Conservation (phyloP, 306 rosid genomes). For the Lathyrus sativus region DNA sequence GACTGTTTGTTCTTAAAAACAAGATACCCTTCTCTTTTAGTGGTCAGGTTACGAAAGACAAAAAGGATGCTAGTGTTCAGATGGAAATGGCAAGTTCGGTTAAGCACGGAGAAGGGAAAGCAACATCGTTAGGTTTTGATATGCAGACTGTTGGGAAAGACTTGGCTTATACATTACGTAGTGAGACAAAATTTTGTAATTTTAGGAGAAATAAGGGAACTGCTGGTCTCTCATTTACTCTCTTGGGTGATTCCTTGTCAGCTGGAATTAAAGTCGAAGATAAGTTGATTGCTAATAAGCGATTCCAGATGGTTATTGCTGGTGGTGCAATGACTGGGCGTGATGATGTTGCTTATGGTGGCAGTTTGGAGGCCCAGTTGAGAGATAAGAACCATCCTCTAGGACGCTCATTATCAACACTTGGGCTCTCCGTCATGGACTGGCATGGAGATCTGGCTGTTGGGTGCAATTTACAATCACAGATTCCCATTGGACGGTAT, state of each 20-base stretch:
- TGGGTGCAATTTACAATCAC: conserved; percentile 88
- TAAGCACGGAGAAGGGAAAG: conserved; percentile 87
- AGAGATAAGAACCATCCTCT: conserved; percentile 87
- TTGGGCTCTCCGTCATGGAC: conserved; percentile 92
- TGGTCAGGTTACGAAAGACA: conserved; percentile 90
- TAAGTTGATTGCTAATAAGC: conserved; percentile 73
- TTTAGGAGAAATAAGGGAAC: conserved; percentile 80
- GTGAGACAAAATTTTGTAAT: conserved; percentile 79
- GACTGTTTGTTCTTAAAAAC: conserved; percentile 71
- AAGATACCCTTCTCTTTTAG: conserved; percentile 79
- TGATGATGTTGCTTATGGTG: conserved; percentile 87
- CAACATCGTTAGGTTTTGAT: conserved; percentile 85
- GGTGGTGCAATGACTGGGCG: conserved; percentile 92
- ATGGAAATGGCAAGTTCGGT: conserved; percentile 81
- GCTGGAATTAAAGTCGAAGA: conserved; percentile 86
- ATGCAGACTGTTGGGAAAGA: conserved; percentile 97
- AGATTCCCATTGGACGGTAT: conserved; percentile 78
- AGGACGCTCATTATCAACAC: conserved; percentile 82
- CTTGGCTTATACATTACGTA: conserved; percentile 81
- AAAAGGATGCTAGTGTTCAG: conserved; percentile 91
- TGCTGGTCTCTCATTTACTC: conserved; percentile 79
- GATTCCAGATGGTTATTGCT: conserved; percentile 64
- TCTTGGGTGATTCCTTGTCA: conserved; percentile 81
- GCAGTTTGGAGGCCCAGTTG: conserved; percentile 94
- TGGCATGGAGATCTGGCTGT: conserved; percentile 98